These are phyloP conservation scores for Eucalyptus virginea DNA, from an alignment of 345 rosid species.

Conservation along the genomic window DNA sequence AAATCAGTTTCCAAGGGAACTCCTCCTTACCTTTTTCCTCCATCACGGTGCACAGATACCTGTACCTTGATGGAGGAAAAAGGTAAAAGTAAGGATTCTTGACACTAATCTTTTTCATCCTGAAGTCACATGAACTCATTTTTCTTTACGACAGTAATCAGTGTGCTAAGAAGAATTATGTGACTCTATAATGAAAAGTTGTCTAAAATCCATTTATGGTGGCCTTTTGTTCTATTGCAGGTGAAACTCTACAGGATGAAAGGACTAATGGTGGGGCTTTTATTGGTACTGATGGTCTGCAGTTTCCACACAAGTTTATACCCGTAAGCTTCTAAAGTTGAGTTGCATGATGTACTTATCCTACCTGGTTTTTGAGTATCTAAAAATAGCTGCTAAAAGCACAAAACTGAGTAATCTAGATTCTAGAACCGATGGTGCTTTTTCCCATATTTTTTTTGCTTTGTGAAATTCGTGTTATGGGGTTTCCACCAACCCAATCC, in stretches of 20 bases:
- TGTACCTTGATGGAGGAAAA: neutral
- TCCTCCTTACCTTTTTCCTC: neutral
- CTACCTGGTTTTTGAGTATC: neutral
- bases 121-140: neutral
- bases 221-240: constrained; percentile 18
- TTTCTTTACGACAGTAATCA: neutral
- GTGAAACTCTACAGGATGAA: constrained; percentile 86
- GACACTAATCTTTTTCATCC: neutral
- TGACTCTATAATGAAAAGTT: neutral
- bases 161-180: neutral
- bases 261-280: constrained; percentile 76
- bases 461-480: neutral
- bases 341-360: neutral
- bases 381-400: neutral
- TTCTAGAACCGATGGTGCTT: neutral
- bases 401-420: neutral
- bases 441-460: neutral
- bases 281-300: constrained; percentile 75
- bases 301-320: constrained; percentile 75
- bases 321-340: constrained; percentile 41
- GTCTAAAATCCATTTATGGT: neutral
- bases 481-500: neutral
- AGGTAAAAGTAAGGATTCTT: neutral
- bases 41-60: neutral
- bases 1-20: neutral